Percentiles rank a stretch among this genome's conserved stretches.
Evolutionary conservation across 139 green algal species (phyloP).

Genomic region (Chlorella sp.): DNA sequence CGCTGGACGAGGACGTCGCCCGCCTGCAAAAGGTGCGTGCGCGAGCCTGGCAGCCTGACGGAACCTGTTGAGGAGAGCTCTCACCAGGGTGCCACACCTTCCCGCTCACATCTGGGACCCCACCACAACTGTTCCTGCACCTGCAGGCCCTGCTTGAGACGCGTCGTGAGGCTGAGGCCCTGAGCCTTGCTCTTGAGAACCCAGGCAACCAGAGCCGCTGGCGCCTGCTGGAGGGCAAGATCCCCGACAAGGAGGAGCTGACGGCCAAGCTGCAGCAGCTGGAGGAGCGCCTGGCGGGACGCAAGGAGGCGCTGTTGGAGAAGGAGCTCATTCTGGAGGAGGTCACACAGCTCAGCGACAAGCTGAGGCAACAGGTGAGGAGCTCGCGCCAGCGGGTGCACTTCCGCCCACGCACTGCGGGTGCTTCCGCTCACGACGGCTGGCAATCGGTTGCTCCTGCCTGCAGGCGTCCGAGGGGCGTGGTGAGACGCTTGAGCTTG

Average conservation of each 20-base stretch:
- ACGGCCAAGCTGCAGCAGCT: conserved; percentile 49
- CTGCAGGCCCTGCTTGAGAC: conserved; percentile 50
- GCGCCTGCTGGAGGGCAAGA: conserved; percentile 64
- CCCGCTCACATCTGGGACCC: too few species aligned
- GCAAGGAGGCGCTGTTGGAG: conserved; percentile 71
- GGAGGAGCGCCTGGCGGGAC: conserved; percentile 63
- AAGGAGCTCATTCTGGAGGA: conserved; percentile 81
- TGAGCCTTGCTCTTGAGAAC: conserved; percentile 61
- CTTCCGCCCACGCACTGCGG: too few species aligned
- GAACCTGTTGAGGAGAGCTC: too few species aligned
- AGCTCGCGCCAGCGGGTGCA: too few species aligned
- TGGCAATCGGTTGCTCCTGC: too few species aligned
- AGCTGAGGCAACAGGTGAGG: conserved; percentile 32
- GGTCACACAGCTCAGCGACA: conserved; percentile 30
- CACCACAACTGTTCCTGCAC: too few species aligned
- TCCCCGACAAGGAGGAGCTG: conserved; percentile 73
- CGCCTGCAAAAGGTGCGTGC: conserved; percentile 35
- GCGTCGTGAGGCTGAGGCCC: conserved; percentile 45
- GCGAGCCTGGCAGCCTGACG: too few species aligned
- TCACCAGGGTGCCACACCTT: too few species aligned
- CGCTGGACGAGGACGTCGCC: conserved; percentile 48
- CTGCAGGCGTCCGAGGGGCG: conserved; percentile 52
- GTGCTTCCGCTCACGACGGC: background rate
- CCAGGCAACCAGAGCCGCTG: conserved; percentile 57
- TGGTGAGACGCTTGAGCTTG: conserved; percentile 50